Conservation (phyloP, 2,329 filamentous ascomycete species). For the Sarocladium kiliense region DNA sequence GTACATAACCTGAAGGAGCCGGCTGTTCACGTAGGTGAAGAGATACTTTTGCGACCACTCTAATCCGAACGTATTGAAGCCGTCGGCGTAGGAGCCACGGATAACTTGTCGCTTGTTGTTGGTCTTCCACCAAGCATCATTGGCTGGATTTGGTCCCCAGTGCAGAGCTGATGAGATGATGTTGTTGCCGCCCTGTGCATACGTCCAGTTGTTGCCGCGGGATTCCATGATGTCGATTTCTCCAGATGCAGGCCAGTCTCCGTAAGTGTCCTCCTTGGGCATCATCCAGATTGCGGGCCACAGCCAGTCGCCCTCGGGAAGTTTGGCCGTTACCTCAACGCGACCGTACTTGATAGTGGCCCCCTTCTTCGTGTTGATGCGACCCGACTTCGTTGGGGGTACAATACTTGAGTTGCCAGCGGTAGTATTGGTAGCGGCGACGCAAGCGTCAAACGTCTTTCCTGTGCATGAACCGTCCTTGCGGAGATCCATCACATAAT, state of each 20-base stretch:
- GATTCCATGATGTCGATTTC: conserved; percentile 82
- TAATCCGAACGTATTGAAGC: conserved; percentile 72
- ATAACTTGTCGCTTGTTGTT: conserved; percentile 71
- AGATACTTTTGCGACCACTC: conserved; percentile 88
- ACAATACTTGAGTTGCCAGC: conserved; percentile 66
- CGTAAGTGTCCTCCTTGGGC: conserved; percentile 67
- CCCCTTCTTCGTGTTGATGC: conserved; percentile 69
- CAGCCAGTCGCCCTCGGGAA: conserved; percentile 77
- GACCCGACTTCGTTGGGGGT: conserved; percentile 71
- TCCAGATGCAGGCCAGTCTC: conserved; percentile 71
- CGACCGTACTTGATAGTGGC: conserved; percentile 74
- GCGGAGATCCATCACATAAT: conserved; percentile 65
- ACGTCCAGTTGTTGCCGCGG: conserved; percentile 77
- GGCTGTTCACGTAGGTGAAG: conserved; percentile 80
- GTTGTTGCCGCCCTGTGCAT: conserved; percentile 73
- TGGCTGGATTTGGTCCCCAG: conserved; percentile 68
- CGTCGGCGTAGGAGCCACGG: conserved; percentile 66
- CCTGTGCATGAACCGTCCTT: conserved; percentile 65
- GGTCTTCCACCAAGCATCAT: conserved; percentile 79
- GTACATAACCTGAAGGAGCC: conserved; percentile 75
- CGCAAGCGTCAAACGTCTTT: conserved; percentile 48
- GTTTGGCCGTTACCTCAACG: conserved; percentile 71
- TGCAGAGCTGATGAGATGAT: conserved; percentile 75
- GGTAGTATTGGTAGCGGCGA: conserved; percentile 69
- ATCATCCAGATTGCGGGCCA: conserved; percentile 94